Evolutionary conservation across 1,284 basidiomycete genomes (phyloP), one percentile per base, ranked within the genome.

Genomic region (Phellopilus nigrolimitatus): DNA sequence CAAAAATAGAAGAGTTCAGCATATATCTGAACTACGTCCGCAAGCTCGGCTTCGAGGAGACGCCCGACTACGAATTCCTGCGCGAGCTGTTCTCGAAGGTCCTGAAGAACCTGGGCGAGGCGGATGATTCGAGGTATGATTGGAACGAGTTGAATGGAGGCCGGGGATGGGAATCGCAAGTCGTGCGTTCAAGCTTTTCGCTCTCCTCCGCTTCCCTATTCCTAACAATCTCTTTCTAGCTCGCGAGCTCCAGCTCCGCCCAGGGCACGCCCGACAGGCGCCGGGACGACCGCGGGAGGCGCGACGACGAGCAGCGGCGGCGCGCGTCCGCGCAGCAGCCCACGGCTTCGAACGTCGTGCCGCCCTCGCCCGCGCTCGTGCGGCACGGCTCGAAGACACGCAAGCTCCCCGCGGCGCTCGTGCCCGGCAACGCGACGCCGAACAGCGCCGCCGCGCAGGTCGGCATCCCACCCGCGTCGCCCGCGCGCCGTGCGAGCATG

Each of bases 11-110:
- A 72, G 90, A 92, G 68, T 93, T 93, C 60, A 81, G 79, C 52
- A 92, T 94, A 59, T 92, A 91, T 63, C 73, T 92, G 55, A 91
- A 91, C 71, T 92, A 92, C 64, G 88, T 91, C 51, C 81, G 89
- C 57, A 91, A 91, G 65, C 79, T 92, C 49, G 89, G 89, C 24
- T 92, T 92, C 65, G 92, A 95, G 66, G 94, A 97, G 73, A 91
- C 90, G 21, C 94, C 94, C 25, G 94, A 97, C 70, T 97, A 97
- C 66, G 92, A 95, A 63, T 97, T 97, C 70, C 68, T 97, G 60
- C 80, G 93, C 52, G 93, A 97, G 64, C 74, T 97, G 39, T 95
- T 97, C 66, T 77, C 84, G 51, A 95, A 97, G 64, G 89, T 94
- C 46, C 73, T 97, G 67, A 93, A 93, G 74, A 92, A 84, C 66